Evolutionary conservation across 148 eudicot species (phyloP), one percentile per base, ranked within the genome.

Genomic region (Chenopodium suecicum): DNA sequence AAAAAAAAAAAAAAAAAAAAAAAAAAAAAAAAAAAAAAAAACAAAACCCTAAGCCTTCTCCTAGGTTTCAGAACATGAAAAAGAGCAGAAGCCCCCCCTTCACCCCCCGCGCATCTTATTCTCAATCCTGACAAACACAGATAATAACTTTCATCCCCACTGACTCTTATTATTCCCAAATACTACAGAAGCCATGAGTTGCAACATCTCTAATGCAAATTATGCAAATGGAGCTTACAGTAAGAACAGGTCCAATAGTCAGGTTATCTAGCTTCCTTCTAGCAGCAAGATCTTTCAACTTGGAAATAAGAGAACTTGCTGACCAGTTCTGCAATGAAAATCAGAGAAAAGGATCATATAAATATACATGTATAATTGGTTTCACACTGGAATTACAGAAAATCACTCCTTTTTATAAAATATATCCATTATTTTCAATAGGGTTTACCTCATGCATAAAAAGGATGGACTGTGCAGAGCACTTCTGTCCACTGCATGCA

Each of bases 401-500:
- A 9, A 3, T 37, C 29, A 68, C 27, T 52, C 34, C 44, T 48
- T 25, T 27, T 22, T 62, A 23, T 23, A 63, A 31, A 20, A 58
- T 64, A 77, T 23, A 20, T 70, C 34, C 65, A 82, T 7, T 12
- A 20, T 52, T 62, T 46, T 41, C n/a, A 62, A 46, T 48, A 74
- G 20, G 20, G 70, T 84, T 82, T 34, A 94, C 99, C 92, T 94
- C 99, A 80, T 96, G 99, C 95, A 96, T 91, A 84, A 96, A 96
- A 8, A 94, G 89, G 44, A 96, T 88, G 19, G 99, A 96, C 81
- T 96, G 98, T 58, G 99, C 98, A 14, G 98, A 94, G 86, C 99
- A 96, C 87, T 92, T 94, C 74, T 96, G 99, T 25, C 99, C 98
- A 83, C 98, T 94, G 86, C 98, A 96, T 52, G 99, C 98, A 85